A percentile compares a stretch with the other conserved stretches of the same genome.
Conservation (phyloP, 192 early-diverging fungal species). For the Mortierella antarctica region DNA sequence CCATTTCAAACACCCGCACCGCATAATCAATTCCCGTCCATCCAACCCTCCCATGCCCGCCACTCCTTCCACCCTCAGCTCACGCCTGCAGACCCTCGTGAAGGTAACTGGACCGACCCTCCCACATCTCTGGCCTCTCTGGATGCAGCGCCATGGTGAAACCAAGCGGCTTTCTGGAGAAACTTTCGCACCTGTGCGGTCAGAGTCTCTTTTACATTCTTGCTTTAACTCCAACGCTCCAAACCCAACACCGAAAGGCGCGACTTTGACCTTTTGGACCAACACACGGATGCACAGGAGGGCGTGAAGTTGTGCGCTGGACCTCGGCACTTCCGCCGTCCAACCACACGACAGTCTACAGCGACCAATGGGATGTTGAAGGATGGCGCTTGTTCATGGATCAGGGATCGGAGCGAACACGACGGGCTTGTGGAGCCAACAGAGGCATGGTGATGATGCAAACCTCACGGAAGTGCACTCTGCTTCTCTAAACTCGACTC, state of each 20-base stretch:
- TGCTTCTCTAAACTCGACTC: too few species aligned
- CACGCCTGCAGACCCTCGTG: constrained; percentile 24
- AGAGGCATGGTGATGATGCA: too few species aligned
- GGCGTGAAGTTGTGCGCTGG: not conserved
- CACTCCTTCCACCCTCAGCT: constrained; percentile 17
- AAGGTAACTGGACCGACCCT: constrained; percentile 26
- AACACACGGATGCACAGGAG: not conserved
- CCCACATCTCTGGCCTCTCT: not conserved
- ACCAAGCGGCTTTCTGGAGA: too few species aligned
- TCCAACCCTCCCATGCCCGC: constrained; percentile 18
- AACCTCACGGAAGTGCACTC: too few species aligned
- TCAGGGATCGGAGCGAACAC: too few species aligned
- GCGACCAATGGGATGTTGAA: too few species aligned
- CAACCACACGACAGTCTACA: too few species aligned
- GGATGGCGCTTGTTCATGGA: too few species aligned
- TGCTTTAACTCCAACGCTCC: not conserved
- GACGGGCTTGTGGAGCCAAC: too few species aligned
- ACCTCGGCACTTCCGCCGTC: too few species aligned
- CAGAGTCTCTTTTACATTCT: not conserved
- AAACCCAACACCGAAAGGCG: not conserved
- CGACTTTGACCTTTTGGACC: not conserved
- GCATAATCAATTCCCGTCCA: constrained; percentile 1
- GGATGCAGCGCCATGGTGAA: not conserved
- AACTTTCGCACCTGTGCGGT: not conserved
- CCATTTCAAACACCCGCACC: constrained; percentile 1